Conservation (phyloP, 2,329 filamentous ascomycete genomes). For the Trichoderma semiorbis region DNA sequence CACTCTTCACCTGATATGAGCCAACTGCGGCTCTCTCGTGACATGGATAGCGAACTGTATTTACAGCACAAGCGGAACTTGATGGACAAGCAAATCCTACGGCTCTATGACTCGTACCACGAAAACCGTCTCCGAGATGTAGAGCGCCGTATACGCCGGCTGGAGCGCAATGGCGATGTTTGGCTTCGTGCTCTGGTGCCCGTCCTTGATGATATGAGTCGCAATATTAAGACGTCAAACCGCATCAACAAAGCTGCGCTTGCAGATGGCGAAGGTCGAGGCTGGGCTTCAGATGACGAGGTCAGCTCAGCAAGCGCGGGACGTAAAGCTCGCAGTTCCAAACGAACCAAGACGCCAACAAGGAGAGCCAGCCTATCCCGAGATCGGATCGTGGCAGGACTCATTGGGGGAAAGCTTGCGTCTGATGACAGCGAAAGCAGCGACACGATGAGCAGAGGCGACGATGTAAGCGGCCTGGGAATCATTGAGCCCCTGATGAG, state of each 20-base stretch:
- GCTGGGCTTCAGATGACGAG: slow-evolving; percentile 35
- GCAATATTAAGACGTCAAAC: slow-evolving; percentile 27
- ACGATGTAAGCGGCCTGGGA: slow-evolving; percentile 36
- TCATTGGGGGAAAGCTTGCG: slow-evolving; percentile 22
- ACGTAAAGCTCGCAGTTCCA: slow-evolving; percentile 14
- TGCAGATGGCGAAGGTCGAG: slow-evolving; percentile 22
- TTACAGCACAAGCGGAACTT: slow-evolving; percentile 24
- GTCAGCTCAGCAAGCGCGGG: slow-evolving; percentile 10
- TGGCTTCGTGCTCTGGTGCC: slow-evolving; percentile 44
- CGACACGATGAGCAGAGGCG: slow-evolving; percentile 26
- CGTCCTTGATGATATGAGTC: slow-evolving; percentile 44
- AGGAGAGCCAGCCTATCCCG: slow-evolving; percentile 29
- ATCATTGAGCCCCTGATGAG: slow-evolving; percentile 45
- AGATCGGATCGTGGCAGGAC: slow-evolving; percentile 29
- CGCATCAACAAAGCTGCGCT: background rate
- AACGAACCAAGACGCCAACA: slow-evolving; percentile 22
- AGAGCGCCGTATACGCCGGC: slow-evolving; percentile 43
- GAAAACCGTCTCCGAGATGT: slow-evolving; percentile 45
- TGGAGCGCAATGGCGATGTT: slow-evolving; percentile 47
- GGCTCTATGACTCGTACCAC: slow-evolving; percentile 40
- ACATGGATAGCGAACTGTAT: slow-evolving; percentile 23
- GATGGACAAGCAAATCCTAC: slow-evolving; percentile 35
- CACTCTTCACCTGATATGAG: slow-evolving; percentile 10
- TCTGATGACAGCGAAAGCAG: slow-evolving; percentile 24
- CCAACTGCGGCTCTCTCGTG: slow-evolving; percentile 24